Evolutionary conservation across 2,329 filamentous ascomycete genomes (phyloP).

Genomic region (Penicillium corylophilum): DNA sequence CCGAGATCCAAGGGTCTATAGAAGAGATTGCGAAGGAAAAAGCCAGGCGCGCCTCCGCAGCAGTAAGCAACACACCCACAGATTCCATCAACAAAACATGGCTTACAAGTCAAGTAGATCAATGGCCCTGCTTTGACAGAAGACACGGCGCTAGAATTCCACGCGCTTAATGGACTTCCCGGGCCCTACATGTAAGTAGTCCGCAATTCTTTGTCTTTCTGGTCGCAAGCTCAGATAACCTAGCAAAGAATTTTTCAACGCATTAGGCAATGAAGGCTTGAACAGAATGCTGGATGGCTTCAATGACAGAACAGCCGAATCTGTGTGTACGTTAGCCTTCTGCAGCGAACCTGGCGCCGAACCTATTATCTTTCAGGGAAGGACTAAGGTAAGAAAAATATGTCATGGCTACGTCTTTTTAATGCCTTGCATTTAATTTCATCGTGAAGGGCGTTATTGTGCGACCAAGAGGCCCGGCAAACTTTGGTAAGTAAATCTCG

Average conservation of each 20-base stretch:
- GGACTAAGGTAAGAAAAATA: conserved; percentile 64
- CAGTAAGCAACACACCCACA: conserved; percentile 52
- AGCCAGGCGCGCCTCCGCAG: conserved; percentile 74
- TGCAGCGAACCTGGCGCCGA: conserved; percentile 80
- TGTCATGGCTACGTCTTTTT: not conserved
- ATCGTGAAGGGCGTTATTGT: conserved; percentile 71
- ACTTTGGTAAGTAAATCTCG: conserved; percentile 67
- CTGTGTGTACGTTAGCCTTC: conserved; percentile 97
- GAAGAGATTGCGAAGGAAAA: conserved; percentile 91
- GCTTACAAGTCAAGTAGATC: conserved; percentile 52
- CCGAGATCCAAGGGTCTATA: conserved; percentile 83
- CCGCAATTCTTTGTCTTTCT: not conserved
- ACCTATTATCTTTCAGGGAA: conserved; percentile 85
- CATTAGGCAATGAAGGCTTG: conserved; percentile 77
- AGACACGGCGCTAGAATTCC: conserved; percentile 95
- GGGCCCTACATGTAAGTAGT: conserved; percentile 85
- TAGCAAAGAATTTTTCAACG: conserved; percentile 91
- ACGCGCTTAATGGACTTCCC: conserved; percentile 83
- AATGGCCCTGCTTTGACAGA: conserved; percentile 89
- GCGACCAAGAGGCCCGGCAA: conserved; percentile 72
- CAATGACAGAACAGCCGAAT: conserved; percentile 85
- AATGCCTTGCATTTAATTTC: not conserved
- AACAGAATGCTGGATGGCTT: conserved; percentile 90
- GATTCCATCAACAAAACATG: too few species aligned
- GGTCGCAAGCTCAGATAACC: conserved; percentile 1